Percentiles rank a stretch among this genome's conserved stretches.
Conservation (phyloP, 2,329 filamentous ascomycete genomes). For the Paramyrothecium sp. region DNA sequence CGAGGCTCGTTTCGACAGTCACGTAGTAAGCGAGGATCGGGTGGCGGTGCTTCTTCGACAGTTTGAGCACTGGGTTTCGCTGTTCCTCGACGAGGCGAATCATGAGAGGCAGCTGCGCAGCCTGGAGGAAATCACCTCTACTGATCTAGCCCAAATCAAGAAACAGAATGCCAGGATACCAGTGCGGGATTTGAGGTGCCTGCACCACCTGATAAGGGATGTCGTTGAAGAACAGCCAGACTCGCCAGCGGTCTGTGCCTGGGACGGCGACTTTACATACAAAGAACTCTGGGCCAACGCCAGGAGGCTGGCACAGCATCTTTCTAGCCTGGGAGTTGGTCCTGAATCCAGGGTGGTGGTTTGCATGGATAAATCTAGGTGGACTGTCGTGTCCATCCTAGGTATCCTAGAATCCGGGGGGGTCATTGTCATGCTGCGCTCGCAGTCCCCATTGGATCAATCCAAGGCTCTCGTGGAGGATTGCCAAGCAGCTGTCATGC, state of each 20-base stretch:
- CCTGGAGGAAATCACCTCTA: no score
- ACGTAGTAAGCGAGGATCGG: no score
- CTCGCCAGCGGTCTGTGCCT: constrained; percentile 5
- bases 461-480: background rate
- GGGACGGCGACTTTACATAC: constrained; percentile 8
- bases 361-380: constrained; percentile 9
- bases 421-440: constrained; percentile 4
- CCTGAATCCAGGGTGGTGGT: constrained; percentile 4
- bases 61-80: no score
- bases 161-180: no score
- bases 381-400: constrained; percentile 7
- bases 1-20: no score
- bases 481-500: background rate
- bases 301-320: constrained; percentile 3
- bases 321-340: constrained; percentile 4
- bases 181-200: no score
- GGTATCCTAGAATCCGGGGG: constrained; percentile 5
- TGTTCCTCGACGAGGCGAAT: no score
- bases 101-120: no score
- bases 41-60: no score
- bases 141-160: no score
- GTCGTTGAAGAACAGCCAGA: background rate
- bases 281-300: background rate
- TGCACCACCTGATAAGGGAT: no score
- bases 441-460: constrained; percentile 2